Base-by-base conservation (phyloP, 202 grass and related monocot species). In the Zizania palustris region DNA sequence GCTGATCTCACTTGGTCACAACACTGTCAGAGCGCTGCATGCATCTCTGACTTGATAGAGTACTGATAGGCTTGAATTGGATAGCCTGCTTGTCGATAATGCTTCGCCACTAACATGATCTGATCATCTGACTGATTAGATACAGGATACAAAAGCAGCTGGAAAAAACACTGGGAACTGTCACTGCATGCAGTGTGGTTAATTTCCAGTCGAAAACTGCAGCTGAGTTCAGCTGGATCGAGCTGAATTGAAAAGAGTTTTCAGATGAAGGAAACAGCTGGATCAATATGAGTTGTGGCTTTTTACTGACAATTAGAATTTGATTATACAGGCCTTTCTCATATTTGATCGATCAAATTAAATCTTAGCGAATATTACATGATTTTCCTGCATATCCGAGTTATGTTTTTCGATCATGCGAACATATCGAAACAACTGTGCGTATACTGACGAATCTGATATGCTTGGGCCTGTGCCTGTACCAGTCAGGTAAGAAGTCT, bases 81-180 rank as follows among this genome's bases (percentile, higher is more conserved):
- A 28, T 28, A 28, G 28, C 2, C 28, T n/a, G 51, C 51, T 55
- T 55, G 51, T 55, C 51, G 51, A 55, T 7, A 19, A 55, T 19
- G 51, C 51, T 55, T 55, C 20, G 28, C 51, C 16, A 55, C 51
- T 20, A n/a, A 55, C 18, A 55, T 18, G 6, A 20, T 54, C 16
- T 9, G 2, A 55, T 18, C 7, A 20, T 54, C 16, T 9, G 2
- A 55, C n/a, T 6, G 51, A 55, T 20, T 55, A 9, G 16, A 55
- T 9, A 55, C 51, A 55, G n/a, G 51, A 55, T 55, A 55, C n/a
- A 55, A 55, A 55, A 55, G n/a, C n/a, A 55, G n/a, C n/a, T n/a
- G n/a, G n/a, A 50, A 7, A 50, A 19, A 53, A 12, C 46, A 49
- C 46, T 16, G 46, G 45, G 4, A 13, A 16, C 50, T 0, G 28